Evolutionary conservation across 2,329 filamentous ascomycete species (phyloP).

Genomic region (Aspergillus ibericus): DNA sequence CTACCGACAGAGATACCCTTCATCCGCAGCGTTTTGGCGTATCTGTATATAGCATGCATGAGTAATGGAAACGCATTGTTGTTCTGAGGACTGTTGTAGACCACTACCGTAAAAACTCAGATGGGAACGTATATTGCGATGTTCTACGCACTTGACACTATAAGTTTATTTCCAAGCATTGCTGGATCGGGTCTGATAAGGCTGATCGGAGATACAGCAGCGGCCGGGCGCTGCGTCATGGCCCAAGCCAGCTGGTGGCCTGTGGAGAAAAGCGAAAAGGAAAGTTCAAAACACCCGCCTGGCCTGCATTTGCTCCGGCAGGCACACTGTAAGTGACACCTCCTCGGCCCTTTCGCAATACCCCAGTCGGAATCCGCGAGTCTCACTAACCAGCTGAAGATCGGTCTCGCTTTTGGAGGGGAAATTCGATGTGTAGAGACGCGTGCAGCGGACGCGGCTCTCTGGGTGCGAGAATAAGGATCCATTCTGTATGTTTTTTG

Average conservation of each 20-base stretch:
- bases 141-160: not conserved
- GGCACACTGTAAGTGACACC: constrained; percentile 14
- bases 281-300: constrained; percentile 38
- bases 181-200: constrained; percentile 23
- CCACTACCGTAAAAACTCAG: no score
- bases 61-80: not conserved
- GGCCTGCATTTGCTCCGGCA: constrained; percentile 16
- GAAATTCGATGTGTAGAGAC: constrained; percentile 22
- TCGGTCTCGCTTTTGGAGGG: not conserved
- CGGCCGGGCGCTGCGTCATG: constrained; percentile 37
- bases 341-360: not conserved
- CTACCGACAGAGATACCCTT: not conserved
- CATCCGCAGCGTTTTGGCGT: not conserved
- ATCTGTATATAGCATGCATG: not conserved
- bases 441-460: constrained; percentile 21
- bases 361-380: not conserved
- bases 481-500: constrained; percentile 26
- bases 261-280: constrained; percentile 37
- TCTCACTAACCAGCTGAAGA: not conserved
- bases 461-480: constrained; percentile 28
- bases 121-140: not conserved
- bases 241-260: constrained; percentile 24
- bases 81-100: not conserved
- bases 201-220: constrained; percentile 35
- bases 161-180: not conserved